These are phyloP conservation scores for Tephrocybe sp. DNA, from an alignment of 768 basidiomycete species.

Conservation along the genomic window DNA sequence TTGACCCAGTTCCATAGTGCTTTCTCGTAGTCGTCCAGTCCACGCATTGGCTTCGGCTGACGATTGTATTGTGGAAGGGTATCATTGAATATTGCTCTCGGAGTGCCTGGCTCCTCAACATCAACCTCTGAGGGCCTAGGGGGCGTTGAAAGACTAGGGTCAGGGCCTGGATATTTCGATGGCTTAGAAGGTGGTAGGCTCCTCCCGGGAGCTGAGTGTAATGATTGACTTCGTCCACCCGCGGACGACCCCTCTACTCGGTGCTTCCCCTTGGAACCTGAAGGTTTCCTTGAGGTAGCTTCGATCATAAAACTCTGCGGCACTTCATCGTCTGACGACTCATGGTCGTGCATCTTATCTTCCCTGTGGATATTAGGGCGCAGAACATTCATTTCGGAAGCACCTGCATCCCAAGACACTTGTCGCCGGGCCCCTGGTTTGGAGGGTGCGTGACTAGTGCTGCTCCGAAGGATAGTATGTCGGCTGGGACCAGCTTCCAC, in stretches of 20 bases:
- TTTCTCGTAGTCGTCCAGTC: slow-evolving; percentile 82
- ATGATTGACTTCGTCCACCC: slow-evolving; percentile 42
- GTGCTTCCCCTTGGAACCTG: slow-evolving; percentile 26
- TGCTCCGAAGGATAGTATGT: slow-evolving; percentile 37
- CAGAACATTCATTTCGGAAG: slow-evolving; percentile 56
- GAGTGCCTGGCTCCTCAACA: slow-evolving; percentile 30
- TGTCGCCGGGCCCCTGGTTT: slow-evolving; percentile 48
- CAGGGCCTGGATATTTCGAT: slow-evolving; percentile 24
- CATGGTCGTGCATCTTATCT: slow-evolving; percentile 57
- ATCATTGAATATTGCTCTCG: slow-evolving; percentile 22
- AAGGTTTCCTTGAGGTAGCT: slow-evolving; percentile 48
- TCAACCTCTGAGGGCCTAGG: slow-evolving; percentile 68
- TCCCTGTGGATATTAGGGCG: slow-evolving; percentile 74
- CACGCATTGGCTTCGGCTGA: slow-evolving; percentile 54
- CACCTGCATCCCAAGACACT: slow-evolving; percentile 58
- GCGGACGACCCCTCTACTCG: slow-evolving; percentile 15
- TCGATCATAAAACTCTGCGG: slow-evolving; percentile 88
- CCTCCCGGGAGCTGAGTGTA: slow-evolving; percentile 49
- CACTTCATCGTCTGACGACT: slow-evolving; percentile 80
- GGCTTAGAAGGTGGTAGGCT: slow-evolving; percentile 40
- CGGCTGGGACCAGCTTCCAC: slow-evolving; percentile 61
- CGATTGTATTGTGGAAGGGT: slow-evolving; percentile 30
- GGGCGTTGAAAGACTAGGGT: slow-evolving; percentile 47
- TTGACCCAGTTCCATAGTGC: slow-evolving; percentile 99
- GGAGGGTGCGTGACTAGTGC: slow-evolving; percentile 21